Conservation (phyloP, 345 rosid species). For the Pelargonium nanum region DNA sequence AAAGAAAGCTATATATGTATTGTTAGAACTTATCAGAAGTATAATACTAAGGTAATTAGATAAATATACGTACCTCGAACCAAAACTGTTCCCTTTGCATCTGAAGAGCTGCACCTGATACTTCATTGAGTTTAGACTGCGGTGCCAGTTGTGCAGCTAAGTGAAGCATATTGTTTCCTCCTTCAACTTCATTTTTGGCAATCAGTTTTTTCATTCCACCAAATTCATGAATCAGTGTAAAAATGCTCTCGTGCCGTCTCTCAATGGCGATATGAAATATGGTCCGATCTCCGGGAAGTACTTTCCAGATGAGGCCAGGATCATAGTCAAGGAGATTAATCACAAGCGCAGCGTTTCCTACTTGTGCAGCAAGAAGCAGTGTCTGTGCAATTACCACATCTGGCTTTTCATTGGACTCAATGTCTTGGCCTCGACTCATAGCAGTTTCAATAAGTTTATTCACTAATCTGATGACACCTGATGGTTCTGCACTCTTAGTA, state of each 20-base stretch:
- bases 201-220: conserved; percentile 6
- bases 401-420: conserved; percentile 3
- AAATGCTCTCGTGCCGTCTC: conserved; percentile 12
- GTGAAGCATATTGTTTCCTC: conserved; percentile 17
- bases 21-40: too few relatives aligned
- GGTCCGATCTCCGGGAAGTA: conserved; percentile 20
- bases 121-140: not conserved
- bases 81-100: conserved; percentile 14
- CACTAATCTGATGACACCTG: too few relatives aligned
- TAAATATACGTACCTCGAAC: conserved; percentile 13
- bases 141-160: conserved; percentile 14
- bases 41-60: not conserved
- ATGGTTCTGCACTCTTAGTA: too few relatives aligned
- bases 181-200: not conserved
- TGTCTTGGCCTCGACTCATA: conserved; percentile 19
- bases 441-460: not conserved
- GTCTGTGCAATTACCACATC: conserved; percentile 18
- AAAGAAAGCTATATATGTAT: too few relatives aligned
- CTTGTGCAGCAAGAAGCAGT: conserved; percentile 27
- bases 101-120: conserved; percentile 17
- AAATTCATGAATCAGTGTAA: conserved; percentile 6
- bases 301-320: conserved; percentile 30
- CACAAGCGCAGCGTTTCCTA: conserved; percentile 27
- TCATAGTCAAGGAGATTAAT: conserved; percentile 9
- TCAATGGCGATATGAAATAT: conserved; percentile 17